Conservation (phyloP, 257 asterid genomes). For the Gardenia jasminoides region DNA sequence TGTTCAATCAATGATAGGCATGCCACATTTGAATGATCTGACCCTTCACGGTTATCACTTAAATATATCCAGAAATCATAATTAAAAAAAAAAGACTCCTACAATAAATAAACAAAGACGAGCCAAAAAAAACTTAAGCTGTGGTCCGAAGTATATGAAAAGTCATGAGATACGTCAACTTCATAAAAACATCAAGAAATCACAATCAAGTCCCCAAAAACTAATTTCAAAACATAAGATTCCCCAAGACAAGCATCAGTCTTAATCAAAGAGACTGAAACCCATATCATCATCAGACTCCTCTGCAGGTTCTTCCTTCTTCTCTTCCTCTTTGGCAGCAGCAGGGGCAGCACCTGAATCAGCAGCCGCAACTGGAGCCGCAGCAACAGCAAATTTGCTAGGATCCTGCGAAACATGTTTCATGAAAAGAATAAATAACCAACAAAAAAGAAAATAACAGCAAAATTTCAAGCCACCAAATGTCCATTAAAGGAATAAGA, state of each 20-base stretch:
- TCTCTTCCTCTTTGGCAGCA: constrained; percentile 54
- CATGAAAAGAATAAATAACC: not conserved
- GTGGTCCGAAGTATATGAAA: not conserved
- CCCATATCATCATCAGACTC: constrained; percentile 91
- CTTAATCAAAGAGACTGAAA: constrained; percentile 69
- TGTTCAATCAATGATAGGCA: not conserved
- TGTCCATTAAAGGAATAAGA: not conserved
- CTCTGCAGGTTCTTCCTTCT: constrained; percentile 71
- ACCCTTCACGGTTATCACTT: not conserved
- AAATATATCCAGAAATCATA: too few relatives aligned
- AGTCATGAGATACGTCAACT: not conserved
- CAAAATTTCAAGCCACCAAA: not conserved
- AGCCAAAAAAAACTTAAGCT: not conserved
- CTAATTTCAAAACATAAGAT: not conserved
- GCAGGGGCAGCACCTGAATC: constrained; percentile 34
- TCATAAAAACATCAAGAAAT: too few relatives aligned
- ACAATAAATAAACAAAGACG: not conserved
- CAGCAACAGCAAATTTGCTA: constrained; percentile 70
- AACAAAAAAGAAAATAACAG: too few relatives aligned
- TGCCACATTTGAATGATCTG: not conserved
- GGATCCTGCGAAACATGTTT: constrained; percentile 51
- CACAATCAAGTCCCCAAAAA: not conserved
- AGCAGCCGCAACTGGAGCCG: constrained; percentile 49
- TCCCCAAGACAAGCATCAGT: not conserved
- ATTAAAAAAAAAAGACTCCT: too few relatives aligned